Percentiles rank a stretch among this genome's conserved stretches.
Evolutionary conservation across 306 rosid species (phyloP).

Genomic region (Cicer chorassanicum): DNA sequence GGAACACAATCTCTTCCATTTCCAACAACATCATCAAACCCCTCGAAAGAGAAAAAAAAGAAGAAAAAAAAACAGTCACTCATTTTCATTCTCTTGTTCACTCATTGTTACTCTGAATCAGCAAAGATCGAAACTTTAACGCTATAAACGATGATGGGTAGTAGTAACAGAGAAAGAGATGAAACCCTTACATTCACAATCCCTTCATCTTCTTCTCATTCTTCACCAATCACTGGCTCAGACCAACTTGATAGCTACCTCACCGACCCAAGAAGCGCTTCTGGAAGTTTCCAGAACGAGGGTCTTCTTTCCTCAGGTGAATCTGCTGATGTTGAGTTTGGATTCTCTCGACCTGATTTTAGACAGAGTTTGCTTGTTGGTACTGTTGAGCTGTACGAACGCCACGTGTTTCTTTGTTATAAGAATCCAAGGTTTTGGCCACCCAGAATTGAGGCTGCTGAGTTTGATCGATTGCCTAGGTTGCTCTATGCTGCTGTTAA

Average conservation of each 20-base stretch:
- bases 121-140: not conserved
- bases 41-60: slow-evolving; percentile 31
- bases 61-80: slow-evolving; percentile 27
- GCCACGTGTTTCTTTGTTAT: slow-evolving; percentile 88
- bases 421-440: slow-evolving; percentile 92
- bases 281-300: slow-evolving; percentile 91
- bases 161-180: slow-evolving; percentile 63
- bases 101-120: not conserved
- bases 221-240: slow-evolving; percentile 80
- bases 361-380: slow-evolving; percentile 68
- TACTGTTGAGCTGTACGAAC: slow-evolving; percentile 74
- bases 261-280: slow-evolving; percentile 77
- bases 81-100: slow-evolving; percentile 13
- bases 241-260: slow-evolving; percentile 77
- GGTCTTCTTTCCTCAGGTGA: slow-evolving; percentile 50
- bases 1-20: slow-evolving; percentile 15
- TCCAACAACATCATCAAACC: slow-evolving; percentile 38
- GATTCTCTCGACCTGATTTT: slow-evolving; percentile 72
- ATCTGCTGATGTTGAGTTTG: slow-evolving; percentile 65
- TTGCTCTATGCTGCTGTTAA: slow-evolving; percentile 83
- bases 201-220: slow-evolving; percentile 68
- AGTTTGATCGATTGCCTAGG: slow-evolving; percentile 94
- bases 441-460: slow-evolving; percentile 89
- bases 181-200: slow-evolving; percentile 66
- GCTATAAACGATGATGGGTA: slow-evolving; percentile 48